Evolutionary conservation across 768 basidiomycete genomes (phyloP), one percentile per base, ranked within the genome.

Genomic region (Amylocystis lapponica): DNA sequence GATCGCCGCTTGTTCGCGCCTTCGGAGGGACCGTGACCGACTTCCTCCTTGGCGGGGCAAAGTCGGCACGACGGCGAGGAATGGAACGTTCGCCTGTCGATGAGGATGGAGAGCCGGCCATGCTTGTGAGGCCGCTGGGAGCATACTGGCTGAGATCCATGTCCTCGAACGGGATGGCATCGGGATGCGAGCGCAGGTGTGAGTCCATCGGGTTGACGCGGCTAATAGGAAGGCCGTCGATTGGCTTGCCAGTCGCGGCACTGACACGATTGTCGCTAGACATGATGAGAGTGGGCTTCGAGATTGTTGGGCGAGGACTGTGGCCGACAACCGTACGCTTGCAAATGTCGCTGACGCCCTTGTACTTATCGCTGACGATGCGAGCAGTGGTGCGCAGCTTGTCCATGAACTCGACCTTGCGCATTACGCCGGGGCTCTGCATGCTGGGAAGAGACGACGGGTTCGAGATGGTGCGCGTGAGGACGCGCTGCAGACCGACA

Each of bases 361-460:
- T 62, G 51, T 73, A 77, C 57, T 69, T 79, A 55, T 80, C 74
- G 65, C 84, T 86, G 48, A 85, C 83, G 33, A 78, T 72, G 43
- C 85, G 70, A 26, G 83, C 78, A 2, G 82, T 81, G 36, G 77
- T 69, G 48, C 67, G 74, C 32, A 87, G 70, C 57, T 67, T 74
- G n/a, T 71, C 70, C 40, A 86, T 51, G 54, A 87, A 86, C 55
- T 85, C 81, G 14, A 66, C 69, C 59, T 86, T 88, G 57, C 72
- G 81, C 73, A 86, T 79, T 29, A 82, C 68, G 8, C 71, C 75
- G 7, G 81, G 72, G 44, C 70, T 74, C 33, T 52, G 58, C 38
- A 59, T 63, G 27, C 51, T 52, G 17, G 49, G 45, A 5, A 48
- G 45, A 5, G 52, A 49, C 3, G 46, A 43, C 13, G 37, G 34